Base-by-base conservation (phyloP, 1,284 basidiomycete genomes). In the Heterobasidion irregulare region DNA sequence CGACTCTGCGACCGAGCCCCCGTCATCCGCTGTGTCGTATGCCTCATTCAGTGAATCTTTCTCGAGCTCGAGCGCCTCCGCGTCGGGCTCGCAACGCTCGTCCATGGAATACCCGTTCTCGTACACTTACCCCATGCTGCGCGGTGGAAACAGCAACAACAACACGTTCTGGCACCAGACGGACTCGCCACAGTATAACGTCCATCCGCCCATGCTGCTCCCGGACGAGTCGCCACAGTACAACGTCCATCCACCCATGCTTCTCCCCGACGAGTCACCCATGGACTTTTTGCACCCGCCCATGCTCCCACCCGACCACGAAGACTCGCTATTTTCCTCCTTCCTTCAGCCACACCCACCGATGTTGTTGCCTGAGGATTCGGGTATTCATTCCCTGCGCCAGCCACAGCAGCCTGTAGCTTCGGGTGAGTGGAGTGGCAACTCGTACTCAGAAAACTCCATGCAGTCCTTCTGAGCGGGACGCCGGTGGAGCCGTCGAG, bases 101-200 rank as follows among this genome's bases (percentile, higher is more conserved):
- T 82, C 83, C 12, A 76, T 83, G 70, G 83, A 86, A 45, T 86
- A 83, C 62, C 78, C 82, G 0, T 86, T 52, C 19, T 57, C 32
- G 44, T 59, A 57, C 51, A 62, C 58, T 47, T 62, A 51, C 33
- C 36, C 44, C n/a, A 16, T 52, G 16, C 47, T 51, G 41, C 75
- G 80, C 13, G 75, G 78, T 7, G 75, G 75, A 0, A 72, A 73
- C 0, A 83, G 60, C 56, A 75, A 75, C 0, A 72, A 73, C 0
- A 83, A 61, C 56, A 46, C 80, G 8, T 83, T 84, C 63, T 89
- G 85, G 84, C 86, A 88, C 66, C 84, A 66, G 68, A 70, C 47
- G 72, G 70, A 74, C 56, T 80, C 79, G 9, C 78, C 78, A 4
- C 52, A 43, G 35, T 36, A 34, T 48, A 66, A 79, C 53, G 70